These are phyloP conservation scores for Tulasnella sp. DNA, from an alignment of 768 basidiomycete genomes.

Conservation along the genomic window DNA sequence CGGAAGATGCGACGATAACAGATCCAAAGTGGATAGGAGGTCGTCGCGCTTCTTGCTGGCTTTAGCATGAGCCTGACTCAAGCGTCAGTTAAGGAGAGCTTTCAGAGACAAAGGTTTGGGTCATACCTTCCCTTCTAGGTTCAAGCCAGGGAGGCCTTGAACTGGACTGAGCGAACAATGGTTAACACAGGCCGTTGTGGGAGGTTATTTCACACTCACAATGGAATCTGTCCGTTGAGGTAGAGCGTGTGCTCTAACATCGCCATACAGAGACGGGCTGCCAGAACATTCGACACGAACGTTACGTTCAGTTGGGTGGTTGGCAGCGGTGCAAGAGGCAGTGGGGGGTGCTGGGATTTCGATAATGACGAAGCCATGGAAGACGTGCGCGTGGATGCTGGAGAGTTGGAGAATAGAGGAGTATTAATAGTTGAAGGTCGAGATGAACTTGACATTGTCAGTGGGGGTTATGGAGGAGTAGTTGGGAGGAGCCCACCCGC, in stretches of 20 bases:
- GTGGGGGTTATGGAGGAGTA: too few relatives aligned
- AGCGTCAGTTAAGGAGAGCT: neutral
- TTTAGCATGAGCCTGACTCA: constrained; percentile 4
- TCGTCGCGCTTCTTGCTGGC: constrained; percentile 10
- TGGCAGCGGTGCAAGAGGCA: neutral
- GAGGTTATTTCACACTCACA: neutral
- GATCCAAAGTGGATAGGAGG: neutral
- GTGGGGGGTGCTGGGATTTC: neutral
- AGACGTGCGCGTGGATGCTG: neutral
- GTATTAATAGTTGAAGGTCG: neutral
- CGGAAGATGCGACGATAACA: constrained; percentile 13
- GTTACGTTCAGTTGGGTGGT: neutral
- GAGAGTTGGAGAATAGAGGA: constrained; percentile 7
- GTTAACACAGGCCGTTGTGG: neutral
- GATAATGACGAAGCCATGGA: neutral
- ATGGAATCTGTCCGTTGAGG: constrained; percentile 15
- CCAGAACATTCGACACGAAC: constrained; percentile 1
- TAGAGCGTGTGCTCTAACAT: constrained; percentile 11
- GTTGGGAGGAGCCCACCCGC: too few relatives aligned
- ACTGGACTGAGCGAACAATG: constrained; percentile 5
- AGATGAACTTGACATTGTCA: neutral
- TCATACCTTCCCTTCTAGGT: constrained; percentile 12
- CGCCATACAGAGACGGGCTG: constrained; percentile 1
- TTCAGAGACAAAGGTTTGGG: neutral
- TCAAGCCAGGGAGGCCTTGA: neutral